phyloP scores from a whole-genome alignment of 176 grass and related monocot species.

The Carex kokanica region DNA sequence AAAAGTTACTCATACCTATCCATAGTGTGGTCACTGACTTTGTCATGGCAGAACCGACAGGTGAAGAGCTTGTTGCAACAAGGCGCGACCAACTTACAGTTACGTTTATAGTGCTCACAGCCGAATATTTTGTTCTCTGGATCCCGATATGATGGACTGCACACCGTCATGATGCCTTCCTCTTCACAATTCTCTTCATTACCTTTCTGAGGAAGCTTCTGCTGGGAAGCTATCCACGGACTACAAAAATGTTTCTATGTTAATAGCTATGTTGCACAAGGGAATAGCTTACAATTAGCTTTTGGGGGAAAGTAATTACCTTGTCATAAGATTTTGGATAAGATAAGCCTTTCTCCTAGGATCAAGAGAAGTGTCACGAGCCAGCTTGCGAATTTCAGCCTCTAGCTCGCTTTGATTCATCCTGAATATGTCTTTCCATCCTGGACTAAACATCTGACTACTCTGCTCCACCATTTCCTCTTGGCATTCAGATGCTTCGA shows the following conservation, averaged over 20 bases:
- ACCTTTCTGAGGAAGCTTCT: conserved; percentile 48
- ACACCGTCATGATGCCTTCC: conserved; percentile 33
- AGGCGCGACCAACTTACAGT: conserved; percentile 77
- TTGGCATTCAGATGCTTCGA: conserved; percentile 45
- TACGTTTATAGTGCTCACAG: conserved; percentile 92
- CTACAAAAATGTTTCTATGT: conserved; percentile 32
- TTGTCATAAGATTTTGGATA: conserved; percentile 97
- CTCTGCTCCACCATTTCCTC: conserved; percentile 48
- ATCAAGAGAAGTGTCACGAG: conserved; percentile 82
- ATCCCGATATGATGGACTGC: conserved; percentile 62
- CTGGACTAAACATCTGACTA: conserved; percentile 78
- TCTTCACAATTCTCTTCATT: conserved; percentile 23
- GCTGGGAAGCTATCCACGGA: conserved; percentile 90
- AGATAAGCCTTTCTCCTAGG: conserved; percentile 85
- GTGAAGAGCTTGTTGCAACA: conserved; percentile 94
- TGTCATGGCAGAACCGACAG: conserved; percentile 92
- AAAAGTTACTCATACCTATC: conserved; percentile 55
- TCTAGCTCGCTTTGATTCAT: conserved; percentile 95
- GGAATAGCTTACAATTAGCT: background rate
- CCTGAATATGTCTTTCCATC: conserved; percentile 92
- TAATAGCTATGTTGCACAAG: background rate
- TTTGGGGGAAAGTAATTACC: conserved; percentile 26
- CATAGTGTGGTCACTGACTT: conserved; percentile 82
- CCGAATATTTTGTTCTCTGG: conserved; percentile 60
- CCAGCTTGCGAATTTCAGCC: conserved; percentile 78